Percentiles rank a stretch among this genome's conserved stretches.
These are phyloP conservation scores for Volvariella volvacea DNA, from an alignment of 1,284 basidiomycete genomes.

Conservation along the genomic window DNA sequence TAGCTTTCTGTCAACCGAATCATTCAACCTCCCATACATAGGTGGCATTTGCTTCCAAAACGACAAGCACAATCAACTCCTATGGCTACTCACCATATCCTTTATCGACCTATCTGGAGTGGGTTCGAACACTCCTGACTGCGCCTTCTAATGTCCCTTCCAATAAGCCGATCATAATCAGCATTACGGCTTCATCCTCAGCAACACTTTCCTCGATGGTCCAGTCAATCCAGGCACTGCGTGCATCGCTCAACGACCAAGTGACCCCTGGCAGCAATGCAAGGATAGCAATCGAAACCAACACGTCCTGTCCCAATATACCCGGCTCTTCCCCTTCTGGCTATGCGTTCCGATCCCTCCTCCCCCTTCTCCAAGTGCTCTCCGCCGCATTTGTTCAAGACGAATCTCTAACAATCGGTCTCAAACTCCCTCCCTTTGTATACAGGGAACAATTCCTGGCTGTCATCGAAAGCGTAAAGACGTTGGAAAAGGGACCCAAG, in stretches of 20 bases:
- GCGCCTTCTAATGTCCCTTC: constrained; percentile 13
- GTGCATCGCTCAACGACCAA: constrained; percentile 31
- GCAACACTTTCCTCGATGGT: constrained; percentile 49
- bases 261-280: neutral
- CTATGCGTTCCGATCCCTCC: constrained; percentile 41
- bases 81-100: constrained; percentile 79
- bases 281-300: constrained; percentile 65
- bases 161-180: constrained; percentile 68
- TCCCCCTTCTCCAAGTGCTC: constrained; percentile 47
- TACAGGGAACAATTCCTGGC: constrained; percentile 54
- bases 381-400: constrained; percentile 41
- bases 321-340: constrained; percentile 54
- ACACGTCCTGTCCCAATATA: constrained; percentile 79
- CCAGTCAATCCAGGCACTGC: constrained; percentile 46
- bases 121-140: constrained; percentile 49
- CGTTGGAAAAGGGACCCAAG: constrained; percentile 9
- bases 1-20: too few species aligned
- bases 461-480: constrained; percentile 32
- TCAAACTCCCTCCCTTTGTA: constrained; percentile 79
- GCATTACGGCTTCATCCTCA: constrained; percentile 57
- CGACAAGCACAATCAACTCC: constrained; percentile 59
- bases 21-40: constrained; percentile 18
- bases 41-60: constrained; percentile 50
- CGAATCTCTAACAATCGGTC: constrained; percentile 56
- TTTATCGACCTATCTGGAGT: constrained; percentile 53